phyloP scores from a whole-genome alignment of 176 grass and related monocot species.

The Echinochloa phyllopogon region DNA sequence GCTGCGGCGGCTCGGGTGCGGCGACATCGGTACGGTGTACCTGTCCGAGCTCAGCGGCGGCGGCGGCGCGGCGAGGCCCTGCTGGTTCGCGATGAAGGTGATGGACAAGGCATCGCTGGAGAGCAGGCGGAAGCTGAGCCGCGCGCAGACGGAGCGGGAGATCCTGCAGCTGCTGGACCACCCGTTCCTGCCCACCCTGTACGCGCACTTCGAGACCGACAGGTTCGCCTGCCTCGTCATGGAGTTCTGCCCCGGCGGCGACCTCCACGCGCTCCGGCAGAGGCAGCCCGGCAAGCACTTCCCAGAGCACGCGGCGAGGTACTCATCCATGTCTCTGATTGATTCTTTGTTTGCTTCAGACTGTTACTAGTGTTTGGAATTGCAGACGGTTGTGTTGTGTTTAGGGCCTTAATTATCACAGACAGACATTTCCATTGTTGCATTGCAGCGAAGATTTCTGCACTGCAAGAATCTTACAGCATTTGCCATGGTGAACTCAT shows the following conservation, averaged over 20 bases:
- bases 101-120: constrained; percentile 80
- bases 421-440: neutral
- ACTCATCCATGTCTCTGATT: neutral
- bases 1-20: constrained; percentile 62
- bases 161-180: constrained; percentile 78
- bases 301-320: constrained; percentile 72
- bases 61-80: constrained; percentile 12
- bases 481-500: neutral
- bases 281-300: constrained; percentile 69
- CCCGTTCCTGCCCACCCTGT: constrained; percentile 70
- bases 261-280: constrained; percentile 90
- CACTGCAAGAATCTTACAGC: neutral
- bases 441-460: neutral
- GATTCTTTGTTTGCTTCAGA: constrained; percentile 2
- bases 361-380: neutral
- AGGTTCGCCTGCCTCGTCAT: constrained; percentile 90
- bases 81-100: constrained; percentile 71
- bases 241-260: constrained; percentile 97
- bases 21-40: constrained; percentile 70
- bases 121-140: constrained; percentile 66
- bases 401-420: neutral
- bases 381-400: neutral
- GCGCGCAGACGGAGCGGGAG: constrained; percentile 64
- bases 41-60: constrained; percentile 58
- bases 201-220: constrained; percentile 70